Percentiles rank a stretch among this genome's conserved stretches.
Conservation (phyloP, 805 yeast genomes). For the Naumovozyma dairenensis region DNA sequence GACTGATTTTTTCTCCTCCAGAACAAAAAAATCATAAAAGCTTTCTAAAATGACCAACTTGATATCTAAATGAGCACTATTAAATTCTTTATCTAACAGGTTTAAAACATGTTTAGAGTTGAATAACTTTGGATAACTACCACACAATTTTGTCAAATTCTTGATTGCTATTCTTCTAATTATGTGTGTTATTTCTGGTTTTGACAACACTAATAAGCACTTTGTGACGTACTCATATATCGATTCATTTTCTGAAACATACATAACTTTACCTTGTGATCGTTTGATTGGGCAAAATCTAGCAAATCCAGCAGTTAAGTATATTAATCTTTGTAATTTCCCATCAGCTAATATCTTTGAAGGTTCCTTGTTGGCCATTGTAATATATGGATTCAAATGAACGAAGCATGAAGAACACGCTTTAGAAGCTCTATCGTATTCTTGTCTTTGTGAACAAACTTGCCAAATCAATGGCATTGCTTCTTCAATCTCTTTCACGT, state of each 20-base stretch:
- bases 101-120: conserved; percentile 43
- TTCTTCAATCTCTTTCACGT: conserved; percentile 50
- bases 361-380: conserved; percentile 21
- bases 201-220: conserved; percentile 47
- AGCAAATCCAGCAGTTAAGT: conserved; percentile 63
- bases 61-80: conserved; percentile 30
- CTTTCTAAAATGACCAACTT: conserved; percentile 48
- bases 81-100: conserved; percentile 44
- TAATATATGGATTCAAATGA: conserved; percentile 39
- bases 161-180: conserved; percentile 45
- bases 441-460: conserved; percentile 38
- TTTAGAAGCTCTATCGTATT: conserved; percentile 41
- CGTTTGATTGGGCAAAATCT: conserved; percentile 49
- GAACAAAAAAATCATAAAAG: conserved; percentile 44
- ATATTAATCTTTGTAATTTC: conserved; percentile 46
- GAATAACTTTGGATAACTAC: conserved; percentile 57
- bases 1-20: conserved; percentile 42
- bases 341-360: conserved; percentile 27
- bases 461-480: conserved; percentile 66
- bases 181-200: conserved; percentile 23
- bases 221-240: conserved; percentile 49
- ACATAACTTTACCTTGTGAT: conserved; percentile 31
- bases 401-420: conserved; percentile 57
- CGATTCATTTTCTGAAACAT: conserved; percentile 38
- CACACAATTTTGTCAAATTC: conserved; percentile 50